Percentiles rank a stretch among this genome's conserved stretches.
Evolutionary conservation across 1,284 basidiomycete genomes (phyloP).

Genomic region (Naganishia sp.): DNA sequence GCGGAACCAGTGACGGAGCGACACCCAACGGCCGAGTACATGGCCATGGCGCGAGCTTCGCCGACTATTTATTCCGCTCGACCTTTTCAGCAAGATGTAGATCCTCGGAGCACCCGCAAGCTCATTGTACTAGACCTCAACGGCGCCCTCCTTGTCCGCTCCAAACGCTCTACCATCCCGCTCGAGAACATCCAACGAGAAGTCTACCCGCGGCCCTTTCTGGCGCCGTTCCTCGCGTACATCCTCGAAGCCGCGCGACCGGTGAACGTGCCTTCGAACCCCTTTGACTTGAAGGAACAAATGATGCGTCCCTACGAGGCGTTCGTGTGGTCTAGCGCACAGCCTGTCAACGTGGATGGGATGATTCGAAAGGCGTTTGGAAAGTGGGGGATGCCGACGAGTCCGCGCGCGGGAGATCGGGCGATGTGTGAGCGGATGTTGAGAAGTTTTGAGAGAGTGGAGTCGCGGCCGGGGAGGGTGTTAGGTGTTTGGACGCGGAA

Average conservation of each 20-base stretch:
- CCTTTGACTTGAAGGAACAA: slow-evolving; percentile 1
- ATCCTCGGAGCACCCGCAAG: slow-evolving; percentile 36
- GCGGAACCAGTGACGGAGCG: slow-evolving; percentile 18
- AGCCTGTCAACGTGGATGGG: slow-evolving; percentile 49
- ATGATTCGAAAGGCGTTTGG: slow-evolving; percentile 51
- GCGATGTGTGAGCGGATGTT: slow-evolving; percentile 31
- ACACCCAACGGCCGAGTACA: slow-evolving; percentile 12
- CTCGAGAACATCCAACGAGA: slow-evolving; percentile 5
- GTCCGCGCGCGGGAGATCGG: slow-evolving; percentile 37
- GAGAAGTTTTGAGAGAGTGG: slow-evolving; percentile 27
- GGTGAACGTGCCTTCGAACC: not conserved
- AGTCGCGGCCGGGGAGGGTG: slow-evolving; percentile 45
- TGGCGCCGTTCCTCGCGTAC: slow-evolving; percentile 48
- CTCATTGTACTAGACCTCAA: slow-evolving; percentile 53
- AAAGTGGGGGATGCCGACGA: slow-evolving; percentile 38
- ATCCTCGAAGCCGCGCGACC: slow-evolving; percentile 14
- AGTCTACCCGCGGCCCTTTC: slow-evolving; percentile 43
- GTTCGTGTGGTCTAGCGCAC: slow-evolving; percentile 52
- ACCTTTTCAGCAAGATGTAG: not conserved
- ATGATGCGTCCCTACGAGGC: slow-evolving; percentile 44
- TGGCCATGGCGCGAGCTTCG: slow-evolving; percentile 11
- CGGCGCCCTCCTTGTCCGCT: slow-evolving; percentile 49
- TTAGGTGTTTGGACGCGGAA: slow-evolving; percentile 51
- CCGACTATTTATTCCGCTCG: slow-evolving; percentile 16
- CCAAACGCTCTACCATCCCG: slow-evolving; percentile 16